Evolutionary conservation across 1,284 basidiomycete species (phyloP).

Genomic region (Athelia psychrophila): DNA sequence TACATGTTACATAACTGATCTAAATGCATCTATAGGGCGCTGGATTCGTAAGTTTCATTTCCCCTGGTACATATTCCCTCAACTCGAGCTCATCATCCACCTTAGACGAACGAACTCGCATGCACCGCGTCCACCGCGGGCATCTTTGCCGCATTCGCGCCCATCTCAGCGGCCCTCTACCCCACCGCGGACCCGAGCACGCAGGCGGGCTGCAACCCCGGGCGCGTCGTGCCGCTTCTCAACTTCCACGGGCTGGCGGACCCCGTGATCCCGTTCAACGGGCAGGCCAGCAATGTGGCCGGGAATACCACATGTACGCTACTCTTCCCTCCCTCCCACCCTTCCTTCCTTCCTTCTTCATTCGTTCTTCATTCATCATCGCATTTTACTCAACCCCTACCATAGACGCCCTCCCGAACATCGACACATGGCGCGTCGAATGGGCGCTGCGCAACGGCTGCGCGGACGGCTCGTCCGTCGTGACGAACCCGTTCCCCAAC

Average conservation of each 20-base stretch:
- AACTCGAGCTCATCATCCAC: too few relatives aligned
- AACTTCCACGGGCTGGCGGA: conserved; percentile 3
- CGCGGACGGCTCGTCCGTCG: too few relatives aligned
- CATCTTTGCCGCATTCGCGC: conserved; percentile 17
- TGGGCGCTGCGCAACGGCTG: conserved; percentile 1
- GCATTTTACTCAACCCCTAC: not conserved
- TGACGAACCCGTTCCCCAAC: too few relatives aligned
- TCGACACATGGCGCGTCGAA: not conserved
- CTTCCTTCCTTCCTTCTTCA: not conserved
- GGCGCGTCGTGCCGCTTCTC: not conserved
- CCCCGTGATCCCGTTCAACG: not conserved
- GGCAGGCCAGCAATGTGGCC: not conserved
- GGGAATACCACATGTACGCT: not conserved
- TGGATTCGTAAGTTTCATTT: not conserved
- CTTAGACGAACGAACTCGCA: conserved; percentile 7
- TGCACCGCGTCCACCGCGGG: conserved; percentile 15
- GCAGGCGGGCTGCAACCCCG: not conserved
- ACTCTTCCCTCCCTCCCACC: not conserved
- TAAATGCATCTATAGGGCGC: not conserved
- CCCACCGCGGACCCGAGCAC: not conserved
- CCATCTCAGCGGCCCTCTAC: conserved; percentile 13
- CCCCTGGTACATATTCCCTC: too few relatives aligned
- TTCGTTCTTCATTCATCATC: not conserved
- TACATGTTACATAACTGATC: not conserved
- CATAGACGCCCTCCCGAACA: conserved; percentile 1